phyloP scores from a whole-genome alignment of 305 asterid species.

The Fraxinus angustifolia region DNA sequence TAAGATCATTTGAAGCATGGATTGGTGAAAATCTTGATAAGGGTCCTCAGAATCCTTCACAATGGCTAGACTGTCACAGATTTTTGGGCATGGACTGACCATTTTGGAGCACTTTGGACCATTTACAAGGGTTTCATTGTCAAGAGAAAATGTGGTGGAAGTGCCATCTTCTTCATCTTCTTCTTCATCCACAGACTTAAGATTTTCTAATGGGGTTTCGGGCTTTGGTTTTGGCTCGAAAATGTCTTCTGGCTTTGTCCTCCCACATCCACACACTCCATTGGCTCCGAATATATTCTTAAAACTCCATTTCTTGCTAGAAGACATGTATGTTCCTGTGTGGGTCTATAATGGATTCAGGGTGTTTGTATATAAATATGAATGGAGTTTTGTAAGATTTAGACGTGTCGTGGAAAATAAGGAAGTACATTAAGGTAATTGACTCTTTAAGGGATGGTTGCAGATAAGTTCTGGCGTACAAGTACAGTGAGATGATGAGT shows the following conservation, averaged over 20 bases:
- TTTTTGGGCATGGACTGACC: conserved; percentile 30
- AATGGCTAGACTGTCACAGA: conserved; percentile 53
- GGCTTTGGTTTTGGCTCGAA: conserved; percentile 34
- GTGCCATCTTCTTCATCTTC: conserved; percentile 18
- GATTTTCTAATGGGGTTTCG: conserved; percentile 1
- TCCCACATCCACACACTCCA: conserved; percentile 42
- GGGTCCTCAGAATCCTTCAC: conserved; percentile 69
- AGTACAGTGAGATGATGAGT: background rate
- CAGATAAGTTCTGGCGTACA: background rate
- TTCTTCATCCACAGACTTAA: background rate
- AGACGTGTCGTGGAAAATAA: background rate
- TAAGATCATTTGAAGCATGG: conserved; percentile 70
- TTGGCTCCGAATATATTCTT: conserved; percentile 26
- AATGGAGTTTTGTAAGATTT: background rate
- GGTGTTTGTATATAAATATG: background rate
- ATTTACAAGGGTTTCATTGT: conserved; percentile 17
- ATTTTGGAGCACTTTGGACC: conserved; percentile 6
- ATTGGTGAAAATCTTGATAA: conserved; percentile 57
- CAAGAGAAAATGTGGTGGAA: conserved; percentile 34
- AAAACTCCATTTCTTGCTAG: conserved; percentile 29
- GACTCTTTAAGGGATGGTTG: conserved; percentile 19
- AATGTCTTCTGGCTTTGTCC: conserved; percentile 31
- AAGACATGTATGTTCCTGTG: conserved; percentile 24
- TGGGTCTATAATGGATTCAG: background rate
- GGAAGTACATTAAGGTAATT: conserved; percentile 4